phyloP scores from a whole-genome alignment of 768 basidiomycete species.

The Russula dissimulans region DNA sequence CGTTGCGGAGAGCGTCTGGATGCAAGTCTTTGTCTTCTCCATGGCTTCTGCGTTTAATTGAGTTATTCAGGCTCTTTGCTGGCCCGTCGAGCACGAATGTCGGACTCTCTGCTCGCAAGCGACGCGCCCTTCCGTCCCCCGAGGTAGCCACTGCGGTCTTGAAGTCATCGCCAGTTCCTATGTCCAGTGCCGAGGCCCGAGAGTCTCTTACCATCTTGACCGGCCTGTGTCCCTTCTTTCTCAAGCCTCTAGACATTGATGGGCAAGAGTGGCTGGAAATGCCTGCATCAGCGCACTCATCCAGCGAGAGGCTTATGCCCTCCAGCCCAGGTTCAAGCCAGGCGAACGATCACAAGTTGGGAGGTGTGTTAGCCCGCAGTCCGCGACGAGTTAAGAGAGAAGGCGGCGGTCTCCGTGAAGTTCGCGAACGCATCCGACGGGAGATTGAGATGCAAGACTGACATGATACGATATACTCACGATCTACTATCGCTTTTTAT shows the following conservation, averaged over 20 bases:
- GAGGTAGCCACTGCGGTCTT: constrained; percentile 63
- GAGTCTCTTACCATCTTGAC: constrained; percentile 63
- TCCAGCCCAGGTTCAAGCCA: constrained; percentile 40
- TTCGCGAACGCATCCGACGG: constrained; percentile 70
- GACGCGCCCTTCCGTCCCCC: constrained; percentile 55
- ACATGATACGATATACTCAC: constrained; percentile 8
- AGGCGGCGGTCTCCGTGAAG: constrained; percentile 65
- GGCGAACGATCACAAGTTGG: constrained; percentile 48
- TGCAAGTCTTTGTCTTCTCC: constrained; percentile 33
- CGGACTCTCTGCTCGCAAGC: constrained; percentile 53
- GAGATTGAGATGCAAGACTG: constrained; percentile 66
- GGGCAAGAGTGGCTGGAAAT: constrained; percentile 51
- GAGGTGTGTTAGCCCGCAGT: constrained; percentile 57
- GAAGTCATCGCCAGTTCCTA: constrained; percentile 75
- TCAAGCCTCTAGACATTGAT: constrained; percentile 51
- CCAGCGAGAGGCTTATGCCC: constrained; percentile 26
- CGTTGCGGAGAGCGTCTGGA: constrained; percentile 84
- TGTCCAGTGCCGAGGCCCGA: constrained; percentile 66
- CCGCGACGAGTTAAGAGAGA: constrained; percentile 65
- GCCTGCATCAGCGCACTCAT: constrained; percentile 35
- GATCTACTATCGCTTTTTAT: constrained; percentile 1
- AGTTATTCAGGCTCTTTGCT: constrained; percentile 55
- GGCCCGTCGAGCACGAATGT: constrained; percentile 44
- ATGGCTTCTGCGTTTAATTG: neutral
- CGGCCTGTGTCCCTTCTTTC: constrained; percentile 72